phyloP scores from a whole-genome alignment of 371 early-diverging fungal species.

The Phascolomyces articulosus region DNA sequence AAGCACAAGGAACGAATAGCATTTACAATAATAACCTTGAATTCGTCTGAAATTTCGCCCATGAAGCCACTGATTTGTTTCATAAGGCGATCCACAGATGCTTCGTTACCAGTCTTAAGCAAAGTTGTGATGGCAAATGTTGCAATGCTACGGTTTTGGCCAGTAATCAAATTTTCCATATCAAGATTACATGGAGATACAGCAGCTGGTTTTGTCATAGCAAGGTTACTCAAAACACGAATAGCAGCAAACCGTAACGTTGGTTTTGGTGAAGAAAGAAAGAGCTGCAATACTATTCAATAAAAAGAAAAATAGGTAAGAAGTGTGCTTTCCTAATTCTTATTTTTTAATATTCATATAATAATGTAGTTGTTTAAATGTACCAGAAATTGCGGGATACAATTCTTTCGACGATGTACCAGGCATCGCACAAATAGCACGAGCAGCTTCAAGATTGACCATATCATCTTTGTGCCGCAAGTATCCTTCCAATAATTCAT shows the following conservation, averaged over 20 bases:
- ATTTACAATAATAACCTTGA: slow-evolving; percentile 97
- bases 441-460: slow-evolving; percentile 97
- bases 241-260: slow-evolving; percentile 96
- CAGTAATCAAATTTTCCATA: slow-evolving; percentile 96
- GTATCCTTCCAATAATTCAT: slow-evolving; percentile 87
- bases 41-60: slow-evolving; percentile 97
- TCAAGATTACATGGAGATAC: slow-evolving; percentile 95
- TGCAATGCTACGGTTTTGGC: slow-evolving; percentile 95
- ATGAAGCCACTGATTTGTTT: slow-evolving; percentile 97
- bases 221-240: slow-evolving; percentile 91
- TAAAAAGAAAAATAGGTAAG: background rate
- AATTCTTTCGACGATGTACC: slow-evolving; percentile 85
- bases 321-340: too few species aligned
- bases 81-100: slow-evolving; percentile 96
- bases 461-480: slow-evolving; percentile 94
- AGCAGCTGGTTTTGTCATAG: slow-evolving; percentile 85
- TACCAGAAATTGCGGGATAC: slow-evolving; percentile 88
- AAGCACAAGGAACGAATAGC: slow-evolving; percentile 94
- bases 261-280: slow-evolving; percentile 90
- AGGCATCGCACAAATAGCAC: slow-evolving; percentile 91
- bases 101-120: slow-evolving; percentile 98
- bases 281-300: slow-evolving; percentile 79
- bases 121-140: slow-evolving; percentile 99
- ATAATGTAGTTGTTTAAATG: background rate
- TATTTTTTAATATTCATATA: too few species aligned